Percentiles rank a stretch among this genome's conserved stretches.
phyloP scores from a whole-genome alignment of 805 yeast genomes.

The Candida mattraensis region DNA sequence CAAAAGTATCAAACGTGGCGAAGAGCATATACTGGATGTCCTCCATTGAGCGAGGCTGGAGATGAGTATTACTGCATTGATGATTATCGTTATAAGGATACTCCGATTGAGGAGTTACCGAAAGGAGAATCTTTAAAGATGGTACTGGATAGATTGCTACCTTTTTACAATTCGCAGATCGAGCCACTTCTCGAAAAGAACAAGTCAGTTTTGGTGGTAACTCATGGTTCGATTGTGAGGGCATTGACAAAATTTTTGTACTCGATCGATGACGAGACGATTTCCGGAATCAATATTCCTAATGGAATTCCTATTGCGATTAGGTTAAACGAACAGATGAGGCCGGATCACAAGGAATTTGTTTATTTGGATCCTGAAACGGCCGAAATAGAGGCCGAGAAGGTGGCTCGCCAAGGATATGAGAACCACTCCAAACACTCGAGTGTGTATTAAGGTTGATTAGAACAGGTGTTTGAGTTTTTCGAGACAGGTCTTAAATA shows the following conservation, averaged over 20 bases:
- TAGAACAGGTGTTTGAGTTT: too few relatives aligned
- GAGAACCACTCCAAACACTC: too few relatives aligned
- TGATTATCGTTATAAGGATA: conserved; percentile 44
- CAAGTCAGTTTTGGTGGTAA: conserved; percentile 65
- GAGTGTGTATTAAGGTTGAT: too few relatives aligned
- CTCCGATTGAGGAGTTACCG: conserved; percentile 53
- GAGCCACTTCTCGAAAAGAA: conserved; percentile 46
- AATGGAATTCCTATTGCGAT: conserved; percentile 80
- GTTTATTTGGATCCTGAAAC: conserved; percentile 78
- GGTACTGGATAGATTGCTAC: conserved; percentile 66
- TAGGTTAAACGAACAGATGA: conserved; percentile 49
- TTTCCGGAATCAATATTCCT: conserved; percentile 75
- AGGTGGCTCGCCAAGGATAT: conserved; percentile 76
- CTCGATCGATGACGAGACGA: conserved; percentile 62
- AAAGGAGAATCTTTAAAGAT: conserved; percentile 71
- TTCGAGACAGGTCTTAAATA: too few relatives aligned
- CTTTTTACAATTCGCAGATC: conserved; percentile 56
- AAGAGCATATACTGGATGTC: conserved; percentile 76
- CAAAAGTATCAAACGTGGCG: conserved; percentile 77
- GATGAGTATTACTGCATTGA: conserved; percentile 38
- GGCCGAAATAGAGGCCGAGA: conserved; percentile 76
- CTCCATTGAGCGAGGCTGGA: conserved; percentile 45
- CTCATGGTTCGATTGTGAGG: conserved; percentile 82
- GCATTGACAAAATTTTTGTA: conserved; percentile 70
- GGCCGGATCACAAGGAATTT: conserved; percentile 38